phyloP scores from a whole-genome alignment of 73 alveolate genomes.

The Urostyla sp. region DNA sequence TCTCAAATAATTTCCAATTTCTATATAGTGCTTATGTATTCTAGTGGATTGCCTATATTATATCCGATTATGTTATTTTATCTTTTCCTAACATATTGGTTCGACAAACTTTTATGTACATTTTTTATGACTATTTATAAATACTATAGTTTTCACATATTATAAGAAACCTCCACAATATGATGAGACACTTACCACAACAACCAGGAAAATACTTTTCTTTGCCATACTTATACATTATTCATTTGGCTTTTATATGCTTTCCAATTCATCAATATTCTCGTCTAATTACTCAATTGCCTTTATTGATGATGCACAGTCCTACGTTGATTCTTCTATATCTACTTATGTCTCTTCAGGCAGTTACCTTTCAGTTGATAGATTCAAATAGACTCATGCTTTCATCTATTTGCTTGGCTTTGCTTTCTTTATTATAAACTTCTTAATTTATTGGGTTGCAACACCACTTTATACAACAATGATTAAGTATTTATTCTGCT shows the following conservation, averaged over 20 bases:
- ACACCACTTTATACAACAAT: too few species aligned
- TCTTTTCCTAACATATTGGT: constrained; percentile 61
- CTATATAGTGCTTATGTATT: constrained; percentile 56
- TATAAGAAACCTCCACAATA: constrained; percentile 64
- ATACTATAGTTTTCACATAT: constrained; percentile 22
- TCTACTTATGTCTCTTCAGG: neutral
- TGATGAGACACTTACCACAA: constrained; percentile 21
- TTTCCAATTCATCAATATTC: constrained; percentile 45
- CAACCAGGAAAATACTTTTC: neutral
- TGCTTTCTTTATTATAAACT: neutral
- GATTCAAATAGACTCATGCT: constrained; percentile 36
- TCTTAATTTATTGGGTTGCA: too few species aligned
- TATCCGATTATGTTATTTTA: constrained; percentile 25
- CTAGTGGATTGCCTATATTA: constrained; percentile 77
- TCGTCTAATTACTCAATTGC: neutral
- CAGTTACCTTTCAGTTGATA: constrained; percentile 4
- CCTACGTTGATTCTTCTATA: neutral
- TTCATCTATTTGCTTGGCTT: constrained; percentile 15
- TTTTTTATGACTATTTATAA: neutral
- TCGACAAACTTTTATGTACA: constrained; percentile 62
- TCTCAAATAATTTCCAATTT: constrained; percentile 54
- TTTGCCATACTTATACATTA: constrained; percentile 48
- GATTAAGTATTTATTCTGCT: constrained; percentile 5
- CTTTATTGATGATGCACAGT: neutral
- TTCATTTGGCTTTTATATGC: constrained; percentile 53